These are phyloP conservation scores for Diaporthe caulivora DNA, from an alignment of 2,329 filamentous ascomycete genomes.

Conservation along the genomic window DNA sequence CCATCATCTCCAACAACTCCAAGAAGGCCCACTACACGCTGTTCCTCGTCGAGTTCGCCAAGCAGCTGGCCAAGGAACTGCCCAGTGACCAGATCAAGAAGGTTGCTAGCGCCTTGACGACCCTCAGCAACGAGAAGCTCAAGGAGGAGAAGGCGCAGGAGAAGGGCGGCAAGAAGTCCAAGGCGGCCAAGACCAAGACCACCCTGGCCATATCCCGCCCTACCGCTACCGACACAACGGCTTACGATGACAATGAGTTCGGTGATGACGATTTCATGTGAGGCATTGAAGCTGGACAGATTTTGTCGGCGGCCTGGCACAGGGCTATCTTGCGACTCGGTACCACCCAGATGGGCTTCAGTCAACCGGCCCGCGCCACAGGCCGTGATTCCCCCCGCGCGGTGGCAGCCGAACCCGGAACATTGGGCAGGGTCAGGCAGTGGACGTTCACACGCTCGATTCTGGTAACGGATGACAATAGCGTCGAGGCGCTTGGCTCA, in stretches of 20 bases:
- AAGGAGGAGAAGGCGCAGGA: constrained; percentile 96
- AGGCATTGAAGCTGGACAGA: not conserved
- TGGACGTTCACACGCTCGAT: not conserved
- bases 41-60: constrained; percentile 92
- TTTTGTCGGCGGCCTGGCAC: constrained; percentile 13
- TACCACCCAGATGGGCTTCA: not conserved
- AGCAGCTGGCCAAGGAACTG: constrained; percentile 88
- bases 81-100: constrained; percentile 97
- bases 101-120: constrained; percentile 87
- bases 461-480: not conserved
- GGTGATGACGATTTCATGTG: constrained; percentile 72
- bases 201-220: constrained; percentile 77
- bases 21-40: constrained; percentile 93
- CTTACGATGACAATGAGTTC: constrained; percentile 81
- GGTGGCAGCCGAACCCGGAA: not conserved
- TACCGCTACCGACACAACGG: constrained; percentile 72
- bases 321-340: not conserved
- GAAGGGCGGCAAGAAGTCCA: constrained; percentile 96
- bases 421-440: not conserved
- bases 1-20: constrained; percentile 78
- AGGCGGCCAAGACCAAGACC: constrained; percentile 96
- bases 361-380: not conserved
- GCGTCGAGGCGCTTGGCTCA: constrained; percentile 3
- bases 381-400: not conserved
- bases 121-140: constrained; percentile 96